Percentiles rank a stretch among this genome's conserved stretches.
Evolutionary conservation across 768 basidiomycete genomes (phyloP).

Genomic region (Pulveroboletus sp.): DNA sequence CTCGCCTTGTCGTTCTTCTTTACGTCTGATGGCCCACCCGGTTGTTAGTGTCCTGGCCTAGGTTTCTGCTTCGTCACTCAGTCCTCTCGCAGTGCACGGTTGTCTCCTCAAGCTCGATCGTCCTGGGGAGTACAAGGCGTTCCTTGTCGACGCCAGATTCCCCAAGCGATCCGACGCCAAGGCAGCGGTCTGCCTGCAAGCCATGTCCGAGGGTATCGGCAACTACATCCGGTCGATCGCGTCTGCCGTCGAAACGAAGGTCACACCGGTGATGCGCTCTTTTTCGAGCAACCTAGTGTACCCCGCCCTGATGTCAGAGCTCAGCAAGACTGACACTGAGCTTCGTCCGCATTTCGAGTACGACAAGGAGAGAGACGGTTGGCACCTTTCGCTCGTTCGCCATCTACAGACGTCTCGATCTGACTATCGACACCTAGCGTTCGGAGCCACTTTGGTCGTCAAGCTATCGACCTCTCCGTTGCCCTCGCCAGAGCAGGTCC

Average conservation of each 20-base stretch:
- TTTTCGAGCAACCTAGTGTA: constrained; percentile 43
- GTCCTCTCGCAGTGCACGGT: constrained; percentile 45
- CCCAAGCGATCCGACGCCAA: constrained; percentile 62
- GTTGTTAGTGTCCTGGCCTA: constrained; percentile 37
- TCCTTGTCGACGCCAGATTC: constrained; percentile 60
- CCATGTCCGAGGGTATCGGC: constrained; percentile 59
- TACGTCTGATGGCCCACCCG: constrained; percentile 37
- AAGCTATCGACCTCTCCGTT: constrained; percentile 35
- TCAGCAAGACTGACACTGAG: constrained; percentile 36
- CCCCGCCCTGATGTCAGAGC: constrained; percentile 43
- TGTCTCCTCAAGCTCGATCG: constrained; percentile 57
- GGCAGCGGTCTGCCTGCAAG: constrained; percentile 59
- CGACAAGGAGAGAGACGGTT: constrained; percentile 49
- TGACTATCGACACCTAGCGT: constrained; percentile 37
- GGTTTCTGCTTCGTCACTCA: constrained; percentile 1
- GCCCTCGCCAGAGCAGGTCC: constrained; percentile 32
- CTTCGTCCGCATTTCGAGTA: constrained; percentile 39
- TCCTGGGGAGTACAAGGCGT: constrained; percentile 49
- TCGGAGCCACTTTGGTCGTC: constrained; percentile 47
- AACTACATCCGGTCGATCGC: constrained; percentile 47
- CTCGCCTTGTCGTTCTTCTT: constrained; percentile 42
- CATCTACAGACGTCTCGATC: background rate
- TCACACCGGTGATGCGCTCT: constrained; percentile 43
- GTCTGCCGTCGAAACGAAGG: constrained; percentile 39
- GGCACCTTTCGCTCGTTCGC: constrained; percentile 3